Evolutionary conservation across 768 basidiomycete genomes (phyloP), one percentile per base, ranked within the genome.

Genomic region (Suillus paluster): DNA sequence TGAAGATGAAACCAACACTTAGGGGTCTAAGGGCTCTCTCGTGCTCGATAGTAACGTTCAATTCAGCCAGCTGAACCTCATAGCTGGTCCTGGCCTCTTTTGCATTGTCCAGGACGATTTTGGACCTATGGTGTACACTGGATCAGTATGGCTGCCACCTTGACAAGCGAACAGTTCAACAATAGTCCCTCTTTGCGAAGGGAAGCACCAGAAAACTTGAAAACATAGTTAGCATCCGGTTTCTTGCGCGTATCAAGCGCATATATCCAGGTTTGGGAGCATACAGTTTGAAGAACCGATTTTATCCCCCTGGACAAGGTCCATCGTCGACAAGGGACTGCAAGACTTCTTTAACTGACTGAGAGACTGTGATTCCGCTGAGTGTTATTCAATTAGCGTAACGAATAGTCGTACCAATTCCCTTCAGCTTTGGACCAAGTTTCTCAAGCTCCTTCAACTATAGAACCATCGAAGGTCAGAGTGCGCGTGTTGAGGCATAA

Each of bases 161-260:
- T 19, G 5, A 60, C 21, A 58, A 36, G 54, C 63, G 75, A 25
- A 39, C 17, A 21, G 21, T 19, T 19, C 38, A 39, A 95, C 95
- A 68, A 88, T 81, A 9, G 89, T 85, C 5, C 95, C 94, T 50
- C 86, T 85, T 62, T 95, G 92, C 1, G 93, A 95, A 17, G 95
- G 95, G 72, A 97, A 97, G 69, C 92, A 92, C 95, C 95, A 97
- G 74, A 93, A 97, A 77, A 96, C 95, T 96, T 63, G 21, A 23
- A 38, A 38, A 21, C 17, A 21, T 11, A 2, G 50, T 52, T 46
- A 65, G 62, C 50, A 58, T 60, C 46, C 10, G 12, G 9, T 23
- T 25, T 25, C 5, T 38, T 25, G 38, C 38, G 60, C 41, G 66
- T 67, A 69, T 42, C 6, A 27, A 59, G 59, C 70, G 73, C 65